Evolutionary conservation across 768 basidiomycete genomes (phyloP).

Genomic region (Leccinellum luteum): DNA sequence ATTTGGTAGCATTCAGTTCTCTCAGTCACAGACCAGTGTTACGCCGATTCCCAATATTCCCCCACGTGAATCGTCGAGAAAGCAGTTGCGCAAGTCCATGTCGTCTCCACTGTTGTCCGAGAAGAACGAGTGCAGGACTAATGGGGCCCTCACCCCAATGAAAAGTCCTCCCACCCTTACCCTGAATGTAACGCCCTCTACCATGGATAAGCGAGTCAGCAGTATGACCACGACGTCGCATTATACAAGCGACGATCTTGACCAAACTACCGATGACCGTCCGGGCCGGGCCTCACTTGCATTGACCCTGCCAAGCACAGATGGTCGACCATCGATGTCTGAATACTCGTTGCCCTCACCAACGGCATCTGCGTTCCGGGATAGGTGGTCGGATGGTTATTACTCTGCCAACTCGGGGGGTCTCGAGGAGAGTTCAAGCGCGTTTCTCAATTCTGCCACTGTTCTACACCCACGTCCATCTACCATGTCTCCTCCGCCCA

Average conservation of each 20-base stretch:
- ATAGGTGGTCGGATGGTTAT: conserved; percentile 40
- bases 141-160: conserved; percentile 25
- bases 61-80: conserved; percentile 11
- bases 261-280: conserved; percentile 25
- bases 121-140: conserved; percentile 35
- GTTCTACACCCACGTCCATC: conserved; percentile 20
- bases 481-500: conserved; percentile 55
- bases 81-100: conserved; percentile 43
- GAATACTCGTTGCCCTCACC: conserved; percentile 72
- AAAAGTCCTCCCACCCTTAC: conserved; percentile 46
- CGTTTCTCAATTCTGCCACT: conserved; percentile 22
- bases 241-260: conserved; percentile 42
- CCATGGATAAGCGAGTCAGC: conserved; percentile 26
- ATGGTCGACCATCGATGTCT: conserved; percentile 54
- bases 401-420: conserved; percentile 29
- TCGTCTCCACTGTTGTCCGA: conserved; percentile 57
- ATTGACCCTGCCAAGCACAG: conserved; percentile 43
- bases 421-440: conserved; percentile 9
- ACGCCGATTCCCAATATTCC: conserved; percentile 16
- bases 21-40: conserved; percentile 57
- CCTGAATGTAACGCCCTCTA: conserved; percentile 30
- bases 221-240: conserved; percentile 22
- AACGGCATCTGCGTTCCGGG: conserved; percentile 78
- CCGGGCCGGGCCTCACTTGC: conserved; percentile 47
- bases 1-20: conserved; percentile 42